Conservation (phyloP, 139 green algal genomes). For the Coelastrella sp. region DNA sequence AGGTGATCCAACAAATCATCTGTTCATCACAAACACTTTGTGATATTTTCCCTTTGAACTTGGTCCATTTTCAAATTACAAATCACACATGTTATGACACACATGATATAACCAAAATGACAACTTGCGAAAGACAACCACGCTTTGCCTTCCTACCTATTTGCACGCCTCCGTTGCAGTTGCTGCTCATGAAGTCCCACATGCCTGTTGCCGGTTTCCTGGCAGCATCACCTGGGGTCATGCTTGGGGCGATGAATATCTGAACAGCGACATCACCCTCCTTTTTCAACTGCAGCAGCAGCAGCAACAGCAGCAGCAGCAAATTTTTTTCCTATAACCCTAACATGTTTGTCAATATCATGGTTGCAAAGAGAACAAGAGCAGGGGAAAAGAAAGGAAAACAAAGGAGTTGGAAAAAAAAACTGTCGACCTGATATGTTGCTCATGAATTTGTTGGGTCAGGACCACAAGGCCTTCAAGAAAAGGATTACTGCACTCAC, state of each 20-base stretch:
- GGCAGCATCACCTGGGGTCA: constrained; percentile 57
- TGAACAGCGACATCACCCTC: constrained; percentile 51
- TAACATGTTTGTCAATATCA: no score
- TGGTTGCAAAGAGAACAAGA: neutral
- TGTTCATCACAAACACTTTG: neutral
- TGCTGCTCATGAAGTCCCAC: constrained; percentile 78
- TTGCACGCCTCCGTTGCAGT: constrained; percentile 66
- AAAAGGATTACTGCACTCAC: neutral
- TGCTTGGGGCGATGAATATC: constrained; percentile 52
- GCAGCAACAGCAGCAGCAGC: neutral
- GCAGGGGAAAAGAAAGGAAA: neutral
- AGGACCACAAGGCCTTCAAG: neutral
- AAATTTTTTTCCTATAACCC: neutral
- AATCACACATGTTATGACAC: neutral
- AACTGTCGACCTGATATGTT: neutral
- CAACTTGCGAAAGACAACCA: no score
- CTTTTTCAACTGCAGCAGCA: neutral
- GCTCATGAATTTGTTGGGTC: neutral
- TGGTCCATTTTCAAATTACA: neutral
- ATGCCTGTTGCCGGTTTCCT: constrained; percentile 81
- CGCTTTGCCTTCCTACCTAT: constrained; percentile 49
- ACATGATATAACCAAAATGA: neutral
- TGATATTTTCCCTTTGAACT: neutral
- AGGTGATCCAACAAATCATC: neutral
- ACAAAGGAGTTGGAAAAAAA: neutral